Conservation (phyloP, 2,329 filamentous ascomycete genomes). For the Plenodomus lindquistii region DNA sequence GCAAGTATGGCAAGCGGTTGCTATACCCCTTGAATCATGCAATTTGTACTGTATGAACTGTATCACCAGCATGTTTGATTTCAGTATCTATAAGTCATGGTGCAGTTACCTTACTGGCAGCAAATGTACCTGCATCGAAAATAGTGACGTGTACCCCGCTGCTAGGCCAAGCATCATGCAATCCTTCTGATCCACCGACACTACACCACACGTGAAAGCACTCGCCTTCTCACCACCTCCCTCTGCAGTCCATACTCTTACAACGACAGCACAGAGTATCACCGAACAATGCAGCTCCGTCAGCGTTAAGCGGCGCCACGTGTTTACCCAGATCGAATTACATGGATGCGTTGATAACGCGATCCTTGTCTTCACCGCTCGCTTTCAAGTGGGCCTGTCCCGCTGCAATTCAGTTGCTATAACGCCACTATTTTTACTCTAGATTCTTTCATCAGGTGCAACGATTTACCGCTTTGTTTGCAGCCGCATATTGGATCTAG, state of each 20-base stretch:
- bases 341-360: neutral
- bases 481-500: neutral
- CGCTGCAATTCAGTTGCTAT: neutral
- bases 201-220: neutral
- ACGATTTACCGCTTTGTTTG: neutral
- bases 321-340: neutral
- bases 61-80: too few species aligned
- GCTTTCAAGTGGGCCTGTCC: neutral
- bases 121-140: too few species aligned
- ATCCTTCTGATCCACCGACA: neutral
- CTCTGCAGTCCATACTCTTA: neutral
- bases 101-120: too few species aligned
- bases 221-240: too few species aligned
- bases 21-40: neutral
- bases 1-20: neutral
- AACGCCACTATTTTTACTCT: neutral
- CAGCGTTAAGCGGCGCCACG: neutral
- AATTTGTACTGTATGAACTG: neutral
- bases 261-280: neutral
- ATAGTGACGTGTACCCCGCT: neutral
- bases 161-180: neutral
- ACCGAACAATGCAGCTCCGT: neutral
- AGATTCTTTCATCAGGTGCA: neutral
- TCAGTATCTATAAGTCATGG: too few species aligned
- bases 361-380: conserved; percentile 16